Base-by-base conservation (phyloP, 2,329 filamentous ascomycete genomes). In the Metarhizium guizhouense region DNA sequence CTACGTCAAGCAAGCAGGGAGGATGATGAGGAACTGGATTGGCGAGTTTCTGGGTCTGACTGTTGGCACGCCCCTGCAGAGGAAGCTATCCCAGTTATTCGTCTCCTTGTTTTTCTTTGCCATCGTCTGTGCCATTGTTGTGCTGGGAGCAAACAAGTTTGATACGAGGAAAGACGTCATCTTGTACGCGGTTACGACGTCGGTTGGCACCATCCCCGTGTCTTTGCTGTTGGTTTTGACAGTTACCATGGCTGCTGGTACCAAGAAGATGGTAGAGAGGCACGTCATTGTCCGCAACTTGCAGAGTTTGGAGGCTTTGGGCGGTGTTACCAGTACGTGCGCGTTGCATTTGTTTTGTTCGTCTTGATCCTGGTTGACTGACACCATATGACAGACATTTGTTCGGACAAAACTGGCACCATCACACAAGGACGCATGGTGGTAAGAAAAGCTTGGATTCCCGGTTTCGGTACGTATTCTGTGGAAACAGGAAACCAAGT, bases 51-150 rank as follows among this genome's bases (percentile, higher is more conserved):
- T 81, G 34, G 77, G 72, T 7, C 61, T 74, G 20, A 67, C 62
- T 2, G 66, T 82, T n/a, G 85, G 85, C 29, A 88, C 86, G 4
- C 86, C 86, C 1, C 72, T 89, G 42, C 84, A 88, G 65, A 80
- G 81, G 57, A 87, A 85, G 64, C 72, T 88, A 52, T 83, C 81
- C 61, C 83, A 85, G 64, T 78, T 89, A 52, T 85, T 85, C 43
- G 77, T 87, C 29, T 70, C 81, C 3, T 77, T 88, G 2, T 86
- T 87, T 62, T 78, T 73, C 45, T 77, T 85, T 55, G 84, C 70
- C 29, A 62, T 73, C 47, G 54, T 75, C 10, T 68, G 71, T 20
- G 70, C 70, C 11, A 67, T 73, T 40, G 70, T 74, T 38, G 71
- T 74, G 8, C 66, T 75, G 49, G 68, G 64, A 0, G 68, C 65